These are phyloP conservation scores for Solanum clarkiae DNA, from an alignment of 257 asterid species.

Conservation along the genomic window DNA sequence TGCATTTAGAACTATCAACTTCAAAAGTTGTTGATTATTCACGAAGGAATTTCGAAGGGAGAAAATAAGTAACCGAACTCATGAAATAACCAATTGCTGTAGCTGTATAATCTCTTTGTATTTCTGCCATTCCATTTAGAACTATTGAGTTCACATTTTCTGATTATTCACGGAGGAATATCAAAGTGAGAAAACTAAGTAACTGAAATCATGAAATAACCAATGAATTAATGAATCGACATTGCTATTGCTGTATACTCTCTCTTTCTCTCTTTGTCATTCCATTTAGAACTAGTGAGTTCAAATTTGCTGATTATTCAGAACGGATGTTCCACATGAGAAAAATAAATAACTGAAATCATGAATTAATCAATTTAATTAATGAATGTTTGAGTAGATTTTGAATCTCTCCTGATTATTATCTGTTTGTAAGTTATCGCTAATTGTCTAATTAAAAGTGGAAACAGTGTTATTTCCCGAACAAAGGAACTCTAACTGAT, in stretches of 20 bases:
- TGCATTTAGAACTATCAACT: not conserved
- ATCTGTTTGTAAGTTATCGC: not conserved
- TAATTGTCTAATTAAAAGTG: not conserved
- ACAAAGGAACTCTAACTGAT: not conserved
- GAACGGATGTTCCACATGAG: not conserved
- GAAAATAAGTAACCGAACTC: not conserved
- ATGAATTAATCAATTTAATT: not conserved
- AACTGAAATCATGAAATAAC: not conserved
- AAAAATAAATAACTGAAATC: not conserved
- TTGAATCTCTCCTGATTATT: not conserved
- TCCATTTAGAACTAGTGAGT: not conserved
- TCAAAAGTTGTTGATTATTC: not conserved
- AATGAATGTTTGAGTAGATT: not conserved
- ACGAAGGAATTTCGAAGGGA: not conserved
- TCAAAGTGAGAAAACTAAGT: not conserved
- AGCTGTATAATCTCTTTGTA: conserved; percentile 28
- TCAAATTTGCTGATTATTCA: not conserved
- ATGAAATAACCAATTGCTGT: conserved; percentile 25
- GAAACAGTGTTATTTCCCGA: not conserved
- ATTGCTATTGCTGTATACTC: conserved; percentile 60
- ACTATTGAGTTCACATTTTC: not conserved
- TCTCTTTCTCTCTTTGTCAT: not conserved
- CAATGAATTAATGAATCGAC: conserved; percentile 8
- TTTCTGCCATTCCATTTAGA: not conserved
- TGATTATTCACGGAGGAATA: not conserved